These are phyloP conservation scores for Saraca asoca DNA, from an alignment of 331 rosid species.

Conservation along the genomic window DNA sequence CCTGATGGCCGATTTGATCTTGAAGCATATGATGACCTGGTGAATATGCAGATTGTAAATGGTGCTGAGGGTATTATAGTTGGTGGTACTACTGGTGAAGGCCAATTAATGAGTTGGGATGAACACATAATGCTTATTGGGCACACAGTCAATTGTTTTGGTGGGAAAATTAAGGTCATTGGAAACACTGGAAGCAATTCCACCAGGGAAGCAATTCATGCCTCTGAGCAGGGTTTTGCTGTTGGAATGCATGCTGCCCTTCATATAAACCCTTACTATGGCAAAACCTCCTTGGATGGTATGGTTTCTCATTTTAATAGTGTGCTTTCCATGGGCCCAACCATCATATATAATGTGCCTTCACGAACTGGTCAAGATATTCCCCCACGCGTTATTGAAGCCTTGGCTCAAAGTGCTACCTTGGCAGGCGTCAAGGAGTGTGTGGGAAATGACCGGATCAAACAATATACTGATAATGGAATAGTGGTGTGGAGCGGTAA, in stretches of 20 bases:
- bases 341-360: slow-evolving; percentile 81
- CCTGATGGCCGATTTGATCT: slow-evolving; percentile 97
- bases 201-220: slow-evolving; percentile 86
- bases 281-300: slow-evolving; percentile 82
- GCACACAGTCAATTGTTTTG: slow-evolving; percentile 74
- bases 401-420: slow-evolving; percentile 50
- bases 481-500: slow-evolving; percentile 82
- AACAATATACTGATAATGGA: slow-evolving; percentile 52
- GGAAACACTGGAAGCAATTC: slow-evolving; percentile 91
- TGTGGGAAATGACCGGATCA: slow-evolving; percentile 65
- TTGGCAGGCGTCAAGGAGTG: slow-evolving; percentile 91
- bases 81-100: slow-evolving; percentile 97
- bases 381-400: slow-evolving; percentile 59
- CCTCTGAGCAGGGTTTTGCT: slow-evolving; percentile 78
- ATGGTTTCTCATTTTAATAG: slow-evolving; percentile 64
- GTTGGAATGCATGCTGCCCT: slow-evolving; percentile 97
- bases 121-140: slow-evolving; percentile 92
- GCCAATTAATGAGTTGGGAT: slow-evolving; percentile 94
- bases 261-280: slow-evolving; percentile 90
- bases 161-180: slow-evolving; percentile 72
- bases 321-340: slow-evolving; percentile 76
- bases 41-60: slow-evolving; percentile 66
- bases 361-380: slow-evolving; percentile 81
- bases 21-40: slow-evolving; percentile 89
- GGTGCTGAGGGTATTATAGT: slow-evolving; percentile 88